These are phyloP conservation scores for Rhododendron simsii DNA, from an alignment of 148 eudicot genomes.

Conservation along the genomic window DNA sequence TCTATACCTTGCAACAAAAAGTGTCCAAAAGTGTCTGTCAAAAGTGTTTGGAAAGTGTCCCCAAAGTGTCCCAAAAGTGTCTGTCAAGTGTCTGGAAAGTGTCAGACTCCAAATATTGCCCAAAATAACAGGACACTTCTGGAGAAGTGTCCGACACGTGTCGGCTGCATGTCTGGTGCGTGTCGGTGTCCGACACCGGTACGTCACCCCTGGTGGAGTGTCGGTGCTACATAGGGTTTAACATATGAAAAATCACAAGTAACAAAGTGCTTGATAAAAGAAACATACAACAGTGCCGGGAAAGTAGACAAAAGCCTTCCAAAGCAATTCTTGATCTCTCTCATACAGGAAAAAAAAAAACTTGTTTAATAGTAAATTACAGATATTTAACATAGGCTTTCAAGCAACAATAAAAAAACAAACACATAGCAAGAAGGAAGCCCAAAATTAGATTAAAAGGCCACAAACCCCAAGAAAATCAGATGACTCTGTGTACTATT, in stretches of 20 bases:
- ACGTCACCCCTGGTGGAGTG: too few species aligned
- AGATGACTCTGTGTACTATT: conserved; percentile 79
- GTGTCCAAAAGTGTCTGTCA: too few species aligned
- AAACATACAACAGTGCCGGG: conserved; percentile 15
- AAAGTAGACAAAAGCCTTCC: conserved; percentile 36
- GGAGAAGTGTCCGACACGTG: too few species aligned
- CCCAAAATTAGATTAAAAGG: conserved; percentile 4
- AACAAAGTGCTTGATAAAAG: not conserved
- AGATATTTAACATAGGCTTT: not conserved
- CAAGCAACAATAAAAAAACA: not conserved
- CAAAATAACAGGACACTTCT: too few species aligned
- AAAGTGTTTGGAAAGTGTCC: too few species aligned
- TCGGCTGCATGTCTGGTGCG: too few species aligned
- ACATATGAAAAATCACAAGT: not conserved
- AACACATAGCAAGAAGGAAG: not conserved
- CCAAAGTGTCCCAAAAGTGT: too few species aligned
- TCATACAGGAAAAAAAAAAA: conserved; percentile 79
- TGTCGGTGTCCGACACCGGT: too few species aligned
- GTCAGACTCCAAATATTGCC: too few species aligned
- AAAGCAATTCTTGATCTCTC: conserved; percentile 64
- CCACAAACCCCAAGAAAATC: conserved; percentile 89
- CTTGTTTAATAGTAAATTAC: conserved; percentile 42
- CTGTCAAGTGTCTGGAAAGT: too few species aligned
- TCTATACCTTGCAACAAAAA: too few species aligned
- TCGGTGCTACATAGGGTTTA: too few species aligned